Evolutionary conservation across 179 eudicot species (phyloP), one percentile per base, ranked within the genome.

Genomic region (Heliamphora ciliata): DNA sequence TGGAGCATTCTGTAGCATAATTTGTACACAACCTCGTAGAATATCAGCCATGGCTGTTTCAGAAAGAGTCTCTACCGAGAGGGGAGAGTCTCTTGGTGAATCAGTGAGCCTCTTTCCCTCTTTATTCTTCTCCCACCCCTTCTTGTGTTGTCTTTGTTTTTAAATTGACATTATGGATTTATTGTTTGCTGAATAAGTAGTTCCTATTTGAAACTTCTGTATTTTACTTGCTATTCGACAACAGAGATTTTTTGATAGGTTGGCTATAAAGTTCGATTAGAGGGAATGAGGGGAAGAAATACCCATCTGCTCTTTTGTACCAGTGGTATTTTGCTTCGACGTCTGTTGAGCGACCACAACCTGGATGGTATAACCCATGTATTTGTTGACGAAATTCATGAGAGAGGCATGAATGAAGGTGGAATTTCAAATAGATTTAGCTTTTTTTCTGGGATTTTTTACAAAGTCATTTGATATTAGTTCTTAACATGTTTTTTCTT

Each of bases 381-480:
- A 61, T 94, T 94, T 87, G 98, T 97, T 76, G 99, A 97, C 89
- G 99, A 97, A 88, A 97, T 97, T 87, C 99, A 97, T 82, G 99
- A 97, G 90, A 92, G 99, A 74, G 99, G 99, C 88, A 97, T 97
- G 99, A 97, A 97, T 80, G 99, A 97, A 94, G 99, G 99, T 97
- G 84, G 79, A 60, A 15, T 54, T 79, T 63, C 10, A 52, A 48
- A 56, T 75, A 17, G 80, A 60, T 50, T 78, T 18, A 9, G 40
- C 40, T 31, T 60, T 74, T 79, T 64, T 15, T 85, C 17, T 80
- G 47, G 82, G 61, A 24, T 51, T 17, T 31, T 81, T 63, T 61
- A 51, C 40, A 8, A 65, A 74, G 64, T 14, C 17, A 17, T 77
- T 47, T 21, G 51, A 52, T 78, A n/a, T 54, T 48, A 21, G 55